Percentiles rank a stretch among this genome's conserved stretches.
Conservation (phyloP, 805 yeast genomes). For the Teunomyces lycoperdinae region DNA sequence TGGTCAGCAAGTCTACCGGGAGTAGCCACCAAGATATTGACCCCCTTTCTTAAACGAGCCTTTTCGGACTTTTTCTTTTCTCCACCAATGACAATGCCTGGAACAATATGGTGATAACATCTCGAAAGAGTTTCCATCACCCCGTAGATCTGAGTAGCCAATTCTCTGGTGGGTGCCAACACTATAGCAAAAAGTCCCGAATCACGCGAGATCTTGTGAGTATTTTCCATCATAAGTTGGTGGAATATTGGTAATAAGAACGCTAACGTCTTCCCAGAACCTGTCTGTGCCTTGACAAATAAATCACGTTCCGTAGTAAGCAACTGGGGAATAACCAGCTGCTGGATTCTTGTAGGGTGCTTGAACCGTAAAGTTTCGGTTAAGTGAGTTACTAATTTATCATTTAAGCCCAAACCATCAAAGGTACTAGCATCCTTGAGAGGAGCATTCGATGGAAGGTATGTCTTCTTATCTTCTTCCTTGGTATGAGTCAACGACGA, state of each 20-base stretch:
- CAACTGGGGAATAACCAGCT: constrained; percentile 68
- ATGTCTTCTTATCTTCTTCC: constrained; percentile 27
- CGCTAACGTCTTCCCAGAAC: constrained; percentile 94
- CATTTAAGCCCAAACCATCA: constrained; percentile 65
- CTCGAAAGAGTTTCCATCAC: constrained; percentile 72
- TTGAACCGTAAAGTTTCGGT: constrained; percentile 51
- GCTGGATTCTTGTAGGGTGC: constrained; percentile 85
- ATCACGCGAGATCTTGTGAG: constrained; percentile 47
- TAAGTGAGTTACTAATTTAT: constrained; percentile 51
- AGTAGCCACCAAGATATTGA: constrained; percentile 92
- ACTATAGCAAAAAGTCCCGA: constrained; percentile 88
- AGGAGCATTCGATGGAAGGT: constrained; percentile 75
- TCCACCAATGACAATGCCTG: constrained; percentile 96
- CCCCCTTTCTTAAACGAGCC: constrained; percentile 93
- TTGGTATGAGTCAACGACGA: constrained; percentile 60
- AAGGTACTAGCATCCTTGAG: constrained; percentile 67
- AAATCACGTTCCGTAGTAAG: constrained; percentile 53
- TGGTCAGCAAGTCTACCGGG: constrained; percentile 97
- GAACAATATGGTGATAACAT: constrained; percentile 85
- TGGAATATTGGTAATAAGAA: constrained; percentile 82
- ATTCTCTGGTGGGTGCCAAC: constrained; percentile 91
- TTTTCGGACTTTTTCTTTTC: constrained; percentile 96
- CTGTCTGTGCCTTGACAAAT: constrained; percentile 95
- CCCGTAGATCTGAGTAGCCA: constrained; percentile 84
- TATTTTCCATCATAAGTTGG: constrained; percentile 55